These are phyloP conservation scores for Trichophyton benhamiae DNA, from an alignment of 2,329 filamentous ascomycete species.

Conservation along the genomic window DNA sequence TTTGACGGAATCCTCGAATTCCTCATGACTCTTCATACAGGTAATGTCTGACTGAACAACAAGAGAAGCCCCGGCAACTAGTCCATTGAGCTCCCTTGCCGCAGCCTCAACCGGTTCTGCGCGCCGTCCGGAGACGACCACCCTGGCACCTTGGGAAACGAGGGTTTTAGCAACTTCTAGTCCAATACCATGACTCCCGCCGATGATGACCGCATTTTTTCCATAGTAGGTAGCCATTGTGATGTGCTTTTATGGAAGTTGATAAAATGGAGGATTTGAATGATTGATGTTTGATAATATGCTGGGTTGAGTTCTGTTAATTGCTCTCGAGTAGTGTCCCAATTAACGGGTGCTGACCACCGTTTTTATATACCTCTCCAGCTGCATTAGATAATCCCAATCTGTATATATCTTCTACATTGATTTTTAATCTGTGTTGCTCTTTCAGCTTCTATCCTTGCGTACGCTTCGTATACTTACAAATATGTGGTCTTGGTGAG, in stretches of 20 bases:
- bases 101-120: constrained; percentile 8
- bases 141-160: constrained; percentile 27
- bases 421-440: not conserved
- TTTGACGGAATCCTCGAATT: constrained; percentile 4
- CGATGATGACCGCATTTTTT: constrained; percentile 32
- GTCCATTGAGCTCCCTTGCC: constrained; percentile 5
- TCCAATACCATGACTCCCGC: constrained; percentile 32
- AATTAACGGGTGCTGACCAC: not conserved
- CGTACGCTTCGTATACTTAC: not conserved
- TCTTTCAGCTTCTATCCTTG: not conserved
- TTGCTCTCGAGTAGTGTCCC: not conserved
- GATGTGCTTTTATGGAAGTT: not conserved
- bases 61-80: not conserved
- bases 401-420: not conserved
- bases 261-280: not conserved
- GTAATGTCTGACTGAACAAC: constrained; percentile 12
- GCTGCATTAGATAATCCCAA: not conserved
- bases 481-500: not conserved
- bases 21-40: constrained; percentile 2
- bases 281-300: not conserved
- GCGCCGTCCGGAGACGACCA: constrained; percentile 27
- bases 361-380: not conserved
- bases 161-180: constrained; percentile 29
- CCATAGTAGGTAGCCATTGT: constrained; percentile 8
- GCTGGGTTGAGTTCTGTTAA: not conserved